Percentiles rank a stretch among this genome's conserved stretches.
These are phyloP conservation scores for Microcyclosporella mali DNA, from an alignment of 2,329 filamentous ascomycete species.

Conservation along the genomic window DNA sequence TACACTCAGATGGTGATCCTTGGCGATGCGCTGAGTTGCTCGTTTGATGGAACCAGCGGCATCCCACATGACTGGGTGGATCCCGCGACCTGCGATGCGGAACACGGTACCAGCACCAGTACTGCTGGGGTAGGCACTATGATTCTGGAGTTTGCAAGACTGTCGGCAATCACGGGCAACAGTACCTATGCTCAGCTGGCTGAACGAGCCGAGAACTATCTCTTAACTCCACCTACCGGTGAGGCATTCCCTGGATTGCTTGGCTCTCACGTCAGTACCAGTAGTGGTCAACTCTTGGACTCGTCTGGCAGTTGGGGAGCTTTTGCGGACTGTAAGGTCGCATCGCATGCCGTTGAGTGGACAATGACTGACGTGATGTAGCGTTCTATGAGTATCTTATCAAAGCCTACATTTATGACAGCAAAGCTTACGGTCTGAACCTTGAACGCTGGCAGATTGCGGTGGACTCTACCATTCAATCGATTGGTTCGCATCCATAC, in stretches of 20 bases:
- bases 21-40: constrained; percentile 28
- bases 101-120: constrained; percentile 19
- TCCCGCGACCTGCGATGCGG: constrained; percentile 18
- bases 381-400: constrained; percentile 32
- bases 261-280: constrained; percentile 25
- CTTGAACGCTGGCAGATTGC: constrained; percentile 27
- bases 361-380: constrained; percentile 8
- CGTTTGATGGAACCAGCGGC: constrained; percentile 18
- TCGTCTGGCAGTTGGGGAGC: constrained; percentile 28
- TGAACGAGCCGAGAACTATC: constrained; percentile 16
- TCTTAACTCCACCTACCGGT: constrained; percentile 18
- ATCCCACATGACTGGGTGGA: constrained; percentile 25
- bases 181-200: constrained; percentile 18
- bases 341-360: neutral
- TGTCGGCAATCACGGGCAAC: constrained; percentile 25
- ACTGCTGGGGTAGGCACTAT: constrained; percentile 19
- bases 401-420: constrained; percentile 32
- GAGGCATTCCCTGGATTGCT: constrained; percentile 28
- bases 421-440: constrained; percentile 21
- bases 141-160: constrained; percentile 21
- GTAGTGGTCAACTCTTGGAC: constrained; percentile 23
- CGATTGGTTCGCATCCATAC: constrained; percentile 26
- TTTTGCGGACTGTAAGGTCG: constrained; percentile 21
- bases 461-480: constrained; percentile 29
- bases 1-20: constrained; percentile 20